Percentiles rank a stretch among this genome's conserved stretches.
Evolutionary conservation across 2,329 filamentous ascomycete species (phyloP).

Genomic region (Incumbomyces delicatus): DNA sequence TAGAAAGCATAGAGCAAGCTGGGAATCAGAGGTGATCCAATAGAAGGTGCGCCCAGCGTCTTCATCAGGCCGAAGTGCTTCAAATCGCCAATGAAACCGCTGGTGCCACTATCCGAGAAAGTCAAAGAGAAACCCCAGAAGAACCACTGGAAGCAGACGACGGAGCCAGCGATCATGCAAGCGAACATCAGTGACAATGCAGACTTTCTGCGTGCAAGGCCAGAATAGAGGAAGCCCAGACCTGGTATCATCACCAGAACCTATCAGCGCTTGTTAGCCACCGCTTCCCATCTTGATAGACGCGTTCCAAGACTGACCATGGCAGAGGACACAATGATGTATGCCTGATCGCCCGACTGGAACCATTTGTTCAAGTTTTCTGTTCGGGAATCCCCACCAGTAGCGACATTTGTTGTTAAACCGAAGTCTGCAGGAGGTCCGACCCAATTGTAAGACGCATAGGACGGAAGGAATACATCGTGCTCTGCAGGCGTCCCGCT

Average conservation of each 20-base stretch:
- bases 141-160: constrained; percentile 97
- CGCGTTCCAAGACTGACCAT: constrained; percentile 47
- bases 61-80: constrained; percentile 81
- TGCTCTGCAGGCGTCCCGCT: constrained; percentile 5
- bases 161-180: constrained; percentile 83
- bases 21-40: constrained; percentile 77
- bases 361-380: constrained; percentile 97
- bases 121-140: constrained; percentile 98
- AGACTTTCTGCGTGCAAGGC: constrained; percentile 93
- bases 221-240: constrained; percentile 94
- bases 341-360: constrained; percentile 81
- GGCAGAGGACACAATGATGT: constrained; percentile 77
- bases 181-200: constrained; percentile 96
- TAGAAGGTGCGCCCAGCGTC: constrained; percentile 72
- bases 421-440: constrained; percentile 35
- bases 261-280: constrained; percentile 10
- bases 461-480: constrained; percentile 26
- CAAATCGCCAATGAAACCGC: constrained; percentile 85
- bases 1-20: constrained; percentile 92
- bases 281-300: not conserved
- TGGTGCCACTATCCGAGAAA: constrained; percentile 71
- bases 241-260: constrained; percentile 91
- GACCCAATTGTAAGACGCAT: constrained; percentile 42
- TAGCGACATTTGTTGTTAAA: constrained; percentile 43
- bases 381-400: constrained; percentile 66